These are phyloP conservation scores for Blastomyces emzantsi DNA, from an alignment of 2,329 filamentous ascomycete species.

Conservation along the genomic window DNA sequence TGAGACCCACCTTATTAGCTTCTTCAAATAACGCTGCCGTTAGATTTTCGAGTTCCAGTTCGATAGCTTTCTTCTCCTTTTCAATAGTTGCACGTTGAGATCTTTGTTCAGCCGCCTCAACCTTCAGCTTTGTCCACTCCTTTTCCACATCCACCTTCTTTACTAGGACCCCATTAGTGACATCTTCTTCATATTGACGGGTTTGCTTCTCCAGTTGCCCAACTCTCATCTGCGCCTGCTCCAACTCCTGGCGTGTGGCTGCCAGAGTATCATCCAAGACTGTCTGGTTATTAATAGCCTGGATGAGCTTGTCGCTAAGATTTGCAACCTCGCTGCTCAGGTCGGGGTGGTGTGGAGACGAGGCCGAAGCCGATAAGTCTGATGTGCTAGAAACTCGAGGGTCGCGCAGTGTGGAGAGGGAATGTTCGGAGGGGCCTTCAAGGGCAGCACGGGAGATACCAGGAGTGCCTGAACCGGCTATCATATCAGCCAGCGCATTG, in stretches of 20 bases:
- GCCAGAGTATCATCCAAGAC: conserved; percentile 81
- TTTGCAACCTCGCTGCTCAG: conserved; percentile 71
- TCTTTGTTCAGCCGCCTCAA: conserved; percentile 56
- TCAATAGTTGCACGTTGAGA: conserved; percentile 56
- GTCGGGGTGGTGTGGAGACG: conserved; percentile 45
- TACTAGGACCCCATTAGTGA: conserved; percentile 67
- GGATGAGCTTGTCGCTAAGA: conserved; percentile 90
- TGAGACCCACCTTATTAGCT: conserved; percentile 63
- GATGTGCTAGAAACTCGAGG: conserved; percentile 31
- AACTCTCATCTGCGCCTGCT: conserved; percentile 59
- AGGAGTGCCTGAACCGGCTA: conserved; percentile 21
- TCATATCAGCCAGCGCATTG: conserved; percentile 33
- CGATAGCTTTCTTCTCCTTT: conserved; percentile 77
- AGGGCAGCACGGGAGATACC: conserved; percentile 22
- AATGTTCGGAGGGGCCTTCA: conserved; percentile 29
- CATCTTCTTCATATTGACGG: conserved; percentile 58
- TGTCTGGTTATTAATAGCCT: conserved; percentile 95
- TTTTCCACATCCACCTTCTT: conserved; percentile 63
- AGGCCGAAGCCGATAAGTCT: conserved; percentile 30
- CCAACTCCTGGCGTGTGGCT: conserved; percentile 72
- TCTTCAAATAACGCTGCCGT: conserved; percentile 95
- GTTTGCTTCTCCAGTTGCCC: conserved; percentile 59
- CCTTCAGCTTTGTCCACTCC: conserved; percentile 55
- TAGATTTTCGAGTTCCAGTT: conserved; percentile 81
- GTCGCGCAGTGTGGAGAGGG: conserved; percentile 41